A percentile compares a stretch with the other conserved stretches of the same genome.
phyloP scores from a whole-genome alignment of 2,329 filamentous ascomycete genomes.

The Fusarium proliferatum region DNA sequence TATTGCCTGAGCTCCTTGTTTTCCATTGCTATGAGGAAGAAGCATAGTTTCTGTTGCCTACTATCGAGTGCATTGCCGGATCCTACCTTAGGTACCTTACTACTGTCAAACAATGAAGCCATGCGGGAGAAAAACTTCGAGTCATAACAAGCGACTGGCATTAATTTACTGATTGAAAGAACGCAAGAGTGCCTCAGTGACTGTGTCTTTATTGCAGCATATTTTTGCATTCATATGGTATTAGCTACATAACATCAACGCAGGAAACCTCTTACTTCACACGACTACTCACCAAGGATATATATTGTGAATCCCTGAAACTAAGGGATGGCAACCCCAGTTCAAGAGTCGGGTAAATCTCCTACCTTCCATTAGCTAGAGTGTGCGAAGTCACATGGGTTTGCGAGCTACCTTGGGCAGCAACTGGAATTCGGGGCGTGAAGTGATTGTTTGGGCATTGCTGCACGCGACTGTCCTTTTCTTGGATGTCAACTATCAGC shows the following conservation, averaged over 20 bases:
- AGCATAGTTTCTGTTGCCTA: rapidly evolving
- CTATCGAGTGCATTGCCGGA: background rate
- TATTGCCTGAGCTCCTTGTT: rapidly evolving
- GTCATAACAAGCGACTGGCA: background rate
- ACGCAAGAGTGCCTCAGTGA: background rate
- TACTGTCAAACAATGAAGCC: background rate
- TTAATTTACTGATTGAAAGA: no score
- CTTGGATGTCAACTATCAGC: background rate
- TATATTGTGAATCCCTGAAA: background rate
- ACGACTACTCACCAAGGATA: background rate
- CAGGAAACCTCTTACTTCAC: background rate
- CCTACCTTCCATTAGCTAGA: background rate
- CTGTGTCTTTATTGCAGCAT: background rate
- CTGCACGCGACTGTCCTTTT: background rate
- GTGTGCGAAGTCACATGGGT: background rate
- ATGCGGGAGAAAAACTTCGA: background rate
- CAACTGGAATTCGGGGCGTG: background rate
- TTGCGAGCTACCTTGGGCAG: background rate
- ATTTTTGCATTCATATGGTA: rapidly evolving
- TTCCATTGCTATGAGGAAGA: no score
- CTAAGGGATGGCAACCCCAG: no score
- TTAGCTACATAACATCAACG: background rate
- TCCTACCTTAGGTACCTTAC: background rate
- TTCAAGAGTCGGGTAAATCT: no score
- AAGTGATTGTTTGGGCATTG: background rate